A percentile compares a stretch with the other conserved stretches of the same genome.
Evolutionary conservation across 345 rosid genomes (phyloP).

Genomic region (Hibiscus syriacus): DNA sequence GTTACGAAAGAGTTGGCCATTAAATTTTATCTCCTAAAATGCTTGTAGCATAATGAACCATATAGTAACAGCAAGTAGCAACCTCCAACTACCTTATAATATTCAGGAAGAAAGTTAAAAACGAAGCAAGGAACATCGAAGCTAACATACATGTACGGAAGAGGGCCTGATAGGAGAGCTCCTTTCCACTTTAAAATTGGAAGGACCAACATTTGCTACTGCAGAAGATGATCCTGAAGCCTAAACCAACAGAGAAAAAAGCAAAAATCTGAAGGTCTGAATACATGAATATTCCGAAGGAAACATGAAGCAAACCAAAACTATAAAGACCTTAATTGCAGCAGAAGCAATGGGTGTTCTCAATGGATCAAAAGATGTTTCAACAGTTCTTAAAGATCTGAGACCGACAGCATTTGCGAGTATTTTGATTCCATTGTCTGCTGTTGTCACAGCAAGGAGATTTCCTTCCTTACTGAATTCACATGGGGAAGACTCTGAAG

Average conservation of each 20-base stretch:
- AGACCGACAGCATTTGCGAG: conserved; percentile 39
- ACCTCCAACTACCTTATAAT: not conserved
- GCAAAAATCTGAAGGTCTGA: conserved; percentile 5
- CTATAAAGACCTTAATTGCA: not conserved
- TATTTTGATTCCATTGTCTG: conserved; percentile 88
- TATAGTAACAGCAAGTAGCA: not conserved
- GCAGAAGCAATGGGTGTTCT: conserved; percentile 24
- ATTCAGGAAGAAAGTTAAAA: not conserved
- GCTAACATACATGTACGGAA: conserved; percentile 44
- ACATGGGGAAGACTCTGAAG: conserved; percentile 63
- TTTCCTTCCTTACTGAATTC: conserved; percentile 82
- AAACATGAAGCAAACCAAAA: not conserved
- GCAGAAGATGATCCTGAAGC: conserved; percentile 58
- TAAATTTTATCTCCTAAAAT: not conserved
- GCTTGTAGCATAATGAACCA: not conserved
- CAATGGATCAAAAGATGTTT: conserved; percentile 7
- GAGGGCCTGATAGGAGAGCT: conserved; percentile 69
- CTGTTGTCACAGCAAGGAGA: conserved; percentile 80
- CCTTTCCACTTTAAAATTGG: conserved; percentile 66
- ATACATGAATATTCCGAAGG: not conserved
- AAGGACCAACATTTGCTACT: conserved; percentile 38
- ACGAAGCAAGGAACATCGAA: not conserved
- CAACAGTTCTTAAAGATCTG: not conserved
- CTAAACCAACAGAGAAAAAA: conserved; percentile 29
- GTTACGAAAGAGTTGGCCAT: not conserved